phyloP scores from a whole-genome alignment of 2,329 filamentous ascomycete genomes.

The Aspergillus brunneoviolaceus region DNA sequence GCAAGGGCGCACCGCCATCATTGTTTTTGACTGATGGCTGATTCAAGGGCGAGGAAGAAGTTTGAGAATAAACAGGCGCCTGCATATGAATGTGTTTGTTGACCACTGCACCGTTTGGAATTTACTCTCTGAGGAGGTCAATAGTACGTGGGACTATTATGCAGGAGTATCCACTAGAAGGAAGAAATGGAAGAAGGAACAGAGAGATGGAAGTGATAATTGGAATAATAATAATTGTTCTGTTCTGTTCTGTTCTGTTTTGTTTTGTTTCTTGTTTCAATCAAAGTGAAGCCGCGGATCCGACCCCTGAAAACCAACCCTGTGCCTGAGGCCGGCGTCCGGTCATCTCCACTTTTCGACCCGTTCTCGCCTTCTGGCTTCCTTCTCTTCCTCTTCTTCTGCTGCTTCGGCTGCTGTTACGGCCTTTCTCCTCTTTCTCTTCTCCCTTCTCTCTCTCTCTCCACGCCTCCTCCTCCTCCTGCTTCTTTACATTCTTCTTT shows the following conservation, averaged over 20 bases:
- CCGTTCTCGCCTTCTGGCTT: slow-evolving; percentile 6
- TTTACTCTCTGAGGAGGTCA: background rate
- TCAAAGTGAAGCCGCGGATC: slow-evolving; percentile 19
- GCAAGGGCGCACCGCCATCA: background rate
- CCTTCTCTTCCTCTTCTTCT: slow-evolving; percentile 8
- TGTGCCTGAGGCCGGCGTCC: slow-evolving; percentile 8
- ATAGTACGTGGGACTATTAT: slow-evolving; percentile 7
- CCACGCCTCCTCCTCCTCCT: slow-evolving; percentile 2
- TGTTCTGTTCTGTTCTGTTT: background rate
- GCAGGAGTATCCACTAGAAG: background rate
- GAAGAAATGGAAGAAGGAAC: background rate
- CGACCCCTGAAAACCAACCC: slow-evolving; percentile 19
- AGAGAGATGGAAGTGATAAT: background rate
- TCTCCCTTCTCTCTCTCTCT: slow-evolving; percentile 6
- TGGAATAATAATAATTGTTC: background rate
- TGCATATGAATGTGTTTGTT: background rate
- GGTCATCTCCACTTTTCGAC: slow-evolving; percentile 3
- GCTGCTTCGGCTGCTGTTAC: background rate
- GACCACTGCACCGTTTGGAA: background rate
- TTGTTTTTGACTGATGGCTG: background rate
- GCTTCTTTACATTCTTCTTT: background rate
- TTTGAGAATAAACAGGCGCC: background rate
- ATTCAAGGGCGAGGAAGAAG: background rate
- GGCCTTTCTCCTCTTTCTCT: slow-evolving; percentile 4
- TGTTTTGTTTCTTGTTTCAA: background rate